A percentile compares a stretch with the other conserved stretches of the same genome.
Evolutionary conservation across 2,329 filamentous ascomycete species (phyloP).

Genomic region (Davidsoniella neocaledoniae): DNA sequence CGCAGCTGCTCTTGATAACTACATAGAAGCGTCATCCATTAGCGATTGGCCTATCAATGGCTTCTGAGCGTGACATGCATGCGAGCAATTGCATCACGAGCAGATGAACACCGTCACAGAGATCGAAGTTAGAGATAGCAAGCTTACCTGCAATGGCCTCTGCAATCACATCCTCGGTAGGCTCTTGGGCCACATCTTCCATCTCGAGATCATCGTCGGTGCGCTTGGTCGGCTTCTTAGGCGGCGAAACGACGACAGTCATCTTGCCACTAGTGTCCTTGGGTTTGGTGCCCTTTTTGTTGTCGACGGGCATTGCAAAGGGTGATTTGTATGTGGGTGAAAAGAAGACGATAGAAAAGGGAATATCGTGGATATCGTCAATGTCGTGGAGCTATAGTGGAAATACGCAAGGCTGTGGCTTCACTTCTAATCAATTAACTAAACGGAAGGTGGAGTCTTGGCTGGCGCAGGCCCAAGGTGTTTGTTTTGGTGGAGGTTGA

Average conservation of each 20-base stretch:
- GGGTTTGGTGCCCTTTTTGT: conserved; percentile 14
- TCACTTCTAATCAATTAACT: not conserved
- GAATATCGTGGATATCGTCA: not conserved
- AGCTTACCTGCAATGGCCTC: conserved; percentile 42
- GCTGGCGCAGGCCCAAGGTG: not conserved
- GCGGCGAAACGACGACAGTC: conserved; percentile 63
- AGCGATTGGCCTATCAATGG: not conserved
- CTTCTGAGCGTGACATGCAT: not conserved
- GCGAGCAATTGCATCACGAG: not conserved
- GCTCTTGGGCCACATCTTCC: conserved; percentile 35
- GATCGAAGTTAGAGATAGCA: not conserved
- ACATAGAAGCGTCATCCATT: conserved; percentile 8
- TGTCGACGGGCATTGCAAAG: conserved; percentile 5
- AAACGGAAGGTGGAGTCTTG: not conserved
- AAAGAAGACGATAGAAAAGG: no score
- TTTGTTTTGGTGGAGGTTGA: not conserved
- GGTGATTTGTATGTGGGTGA: no score
- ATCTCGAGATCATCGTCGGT: conserved; percentile 54
- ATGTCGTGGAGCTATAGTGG: no score
- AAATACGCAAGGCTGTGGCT: not conserved
- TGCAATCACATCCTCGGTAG: conserved; percentile 33
- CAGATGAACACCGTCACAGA: not conserved
- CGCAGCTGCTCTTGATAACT: conserved; percentile 95
- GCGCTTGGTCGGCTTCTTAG: conserved; percentile 46
- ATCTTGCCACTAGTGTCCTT: conserved; percentile 63